Percentiles rank a stretch among this genome's conserved stretches.
Conservation (phyloP, 306 rosid species). For the Sechiopsis laciniata region DNA sequence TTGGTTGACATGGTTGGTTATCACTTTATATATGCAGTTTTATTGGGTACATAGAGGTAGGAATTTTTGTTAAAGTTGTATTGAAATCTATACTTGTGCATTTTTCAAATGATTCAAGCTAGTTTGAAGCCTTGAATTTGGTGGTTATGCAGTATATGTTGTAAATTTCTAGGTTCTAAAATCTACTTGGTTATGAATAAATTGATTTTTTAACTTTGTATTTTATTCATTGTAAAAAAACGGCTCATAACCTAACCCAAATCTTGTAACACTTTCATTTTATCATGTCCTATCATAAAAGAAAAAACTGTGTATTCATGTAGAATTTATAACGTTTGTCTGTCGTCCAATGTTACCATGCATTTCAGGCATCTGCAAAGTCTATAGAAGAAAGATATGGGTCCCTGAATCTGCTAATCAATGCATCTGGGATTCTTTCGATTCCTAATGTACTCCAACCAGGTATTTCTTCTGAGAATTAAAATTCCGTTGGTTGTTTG, state of each 20-base stretch:
- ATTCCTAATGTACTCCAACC: constrained; percentile 69
- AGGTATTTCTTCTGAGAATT: constrained; percentile 39
- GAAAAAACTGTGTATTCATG: too few relatives aligned
- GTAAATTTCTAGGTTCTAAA: not conserved
- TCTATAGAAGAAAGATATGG: constrained; percentile 64
- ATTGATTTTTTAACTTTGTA: not conserved
- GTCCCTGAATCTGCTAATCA: constrained; percentile 72
- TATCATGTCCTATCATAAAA: too few relatives aligned
- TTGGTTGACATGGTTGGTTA: not conserved
- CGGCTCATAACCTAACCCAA: too few relatives aligned
- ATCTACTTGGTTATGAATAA: not conserved
- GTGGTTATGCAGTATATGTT: constrained; percentile 1
- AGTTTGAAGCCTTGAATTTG: constrained; percentile 1
- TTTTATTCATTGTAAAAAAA: too few relatives aligned
- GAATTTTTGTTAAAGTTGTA: not conserved
- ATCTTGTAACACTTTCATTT: too few relatives aligned
- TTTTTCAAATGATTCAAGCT: not conserved
- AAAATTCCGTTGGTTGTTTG: not conserved
- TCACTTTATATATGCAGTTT: not conserved
- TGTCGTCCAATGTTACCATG: constrained; percentile 3
- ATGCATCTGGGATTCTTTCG: constrained; percentile 89
- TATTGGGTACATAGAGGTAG: not conserved
- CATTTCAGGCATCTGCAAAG: constrained; percentile 69
- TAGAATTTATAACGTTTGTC: constrained; percentile 4
- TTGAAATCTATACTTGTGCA: not conserved